Base-by-base conservation (phyloP, 495 filamentous ascomycete genomes). In the Daldinia grandis region DNA sequence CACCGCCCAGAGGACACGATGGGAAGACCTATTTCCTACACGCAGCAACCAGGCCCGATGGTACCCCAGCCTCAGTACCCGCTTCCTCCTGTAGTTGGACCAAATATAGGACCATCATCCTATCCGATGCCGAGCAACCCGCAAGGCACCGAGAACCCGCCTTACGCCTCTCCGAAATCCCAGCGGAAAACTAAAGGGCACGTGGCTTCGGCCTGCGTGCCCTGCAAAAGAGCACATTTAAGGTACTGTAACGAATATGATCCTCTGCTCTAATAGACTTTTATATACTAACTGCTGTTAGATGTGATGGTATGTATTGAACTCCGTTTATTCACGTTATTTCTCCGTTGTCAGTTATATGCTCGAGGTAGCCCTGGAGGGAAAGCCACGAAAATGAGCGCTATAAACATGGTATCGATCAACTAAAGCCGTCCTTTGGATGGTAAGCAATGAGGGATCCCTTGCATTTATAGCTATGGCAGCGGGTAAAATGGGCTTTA, bases 171-270 rank as follows among this genome's bases (percentile, higher is more conserved):
- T 44, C 81, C 84, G n/a, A 92, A 90, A 69, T 82, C 90, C 6
- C 92, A 93, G 15, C 87, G 94, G 69, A 92, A 94, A 73, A 90
- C 93, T 7, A 99, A 98, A 76, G 93, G 93, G 12, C 95, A 99
- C 82, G 95, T 99, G 53, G 93, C 95, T 37, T 97, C 94, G 35
- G 95, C 95, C 17, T 99, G 95, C 78, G 91, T 98, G 62, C 96
- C 97, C 75, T 99, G 95, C 83, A 98, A 98, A 78, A 93, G 90
- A 80, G 97, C 96, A 64, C 95, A 99, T 86, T 82, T 99, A 66
- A 81, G 86, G 85, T 87, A 80, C 70, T 53, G 49, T 79, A 77
- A 58, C 14, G 21, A 61, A 66, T 54, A 60, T 64, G 8, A 66
- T 62, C 74, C 67, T 69, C 61, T 2, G 8, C 51, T 58, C 28